Conservation (phyloP, 805 yeast genomes). For the Clavispora asparagi region DNA sequence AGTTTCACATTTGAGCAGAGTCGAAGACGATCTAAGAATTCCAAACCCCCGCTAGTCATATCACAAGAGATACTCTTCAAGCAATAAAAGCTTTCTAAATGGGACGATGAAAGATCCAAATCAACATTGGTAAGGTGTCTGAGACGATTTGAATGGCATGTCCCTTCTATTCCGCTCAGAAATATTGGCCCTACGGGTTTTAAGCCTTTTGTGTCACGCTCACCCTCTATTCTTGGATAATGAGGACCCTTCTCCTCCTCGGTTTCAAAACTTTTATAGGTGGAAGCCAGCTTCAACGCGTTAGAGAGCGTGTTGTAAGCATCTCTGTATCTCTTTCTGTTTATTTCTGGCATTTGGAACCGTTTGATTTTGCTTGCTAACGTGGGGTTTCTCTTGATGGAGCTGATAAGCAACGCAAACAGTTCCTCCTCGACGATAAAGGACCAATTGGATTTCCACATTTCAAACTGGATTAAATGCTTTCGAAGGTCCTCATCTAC, state of each 20-base stretch:
- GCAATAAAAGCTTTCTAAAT: background rate
- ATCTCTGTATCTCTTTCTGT: background rate
- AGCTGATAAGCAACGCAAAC: background rate
- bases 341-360: background rate
- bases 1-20: background rate
- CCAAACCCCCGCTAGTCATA: background rate
- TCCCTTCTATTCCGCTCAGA: background rate
- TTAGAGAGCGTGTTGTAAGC: background rate
- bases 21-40: background rate
- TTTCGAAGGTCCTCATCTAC: background rate
- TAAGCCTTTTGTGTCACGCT: background rate
- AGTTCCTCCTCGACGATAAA: background rate
- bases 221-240: background rate
- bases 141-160: background rate
- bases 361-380: background rate
- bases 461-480: background rate
- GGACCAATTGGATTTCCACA: background rate
- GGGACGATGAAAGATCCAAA: background rate
- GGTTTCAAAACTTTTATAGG: background rate
- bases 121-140: background rate
- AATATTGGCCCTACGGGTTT: background rate
- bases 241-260: background rate
- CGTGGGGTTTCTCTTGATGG: background rate
- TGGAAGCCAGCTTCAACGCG: background rate
- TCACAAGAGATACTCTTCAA: background rate